phyloP scores from a whole-genome alignment of 208 protist genomes.

The Phytomonas sp. region DNA sequence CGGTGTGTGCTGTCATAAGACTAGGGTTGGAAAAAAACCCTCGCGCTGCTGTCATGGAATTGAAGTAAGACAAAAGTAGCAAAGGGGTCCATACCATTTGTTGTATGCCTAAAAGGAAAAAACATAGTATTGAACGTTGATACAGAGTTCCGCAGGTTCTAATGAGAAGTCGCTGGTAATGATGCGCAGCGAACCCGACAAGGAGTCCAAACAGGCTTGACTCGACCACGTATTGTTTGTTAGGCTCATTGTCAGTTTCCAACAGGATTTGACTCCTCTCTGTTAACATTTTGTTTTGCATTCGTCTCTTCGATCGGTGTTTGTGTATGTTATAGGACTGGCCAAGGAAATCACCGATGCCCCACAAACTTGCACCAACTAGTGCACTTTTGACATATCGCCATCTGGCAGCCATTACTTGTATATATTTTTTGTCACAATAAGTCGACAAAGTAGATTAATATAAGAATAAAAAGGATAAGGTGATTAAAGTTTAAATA shows the following conservation, averaged over 20 bases:
- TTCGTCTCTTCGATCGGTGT: not conserved
- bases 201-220: not conserved
- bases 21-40: constrained; percentile 48
- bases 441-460: not conserved
- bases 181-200: not conserved
- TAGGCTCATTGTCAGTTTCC: not conserved
- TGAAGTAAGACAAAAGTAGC: constrained; percentile 57
- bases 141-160: constrained; percentile 32
- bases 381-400: not conserved
- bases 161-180: constrained; percentile 20
- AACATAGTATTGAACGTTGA: constrained; percentile 21
- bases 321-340: not conserved
- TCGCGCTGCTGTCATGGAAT: constrained; percentile 42
- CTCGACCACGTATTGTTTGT: not conserved
- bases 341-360: not conserved
- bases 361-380: not conserved
- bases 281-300: not conserved
- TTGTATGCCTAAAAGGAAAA: constrained; percentile 44
- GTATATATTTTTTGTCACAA: not conserved
- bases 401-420: not conserved
- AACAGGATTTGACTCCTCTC: not conserved
- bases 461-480: not conserved
- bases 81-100: constrained; percentile 64
- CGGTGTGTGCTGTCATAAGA: constrained; percentile 36
- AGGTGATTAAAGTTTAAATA: not conserved